Evolutionary conservation across 441 rosid genomes (phyloP).

Genomic region (Dalechampia spathulata): DNA sequence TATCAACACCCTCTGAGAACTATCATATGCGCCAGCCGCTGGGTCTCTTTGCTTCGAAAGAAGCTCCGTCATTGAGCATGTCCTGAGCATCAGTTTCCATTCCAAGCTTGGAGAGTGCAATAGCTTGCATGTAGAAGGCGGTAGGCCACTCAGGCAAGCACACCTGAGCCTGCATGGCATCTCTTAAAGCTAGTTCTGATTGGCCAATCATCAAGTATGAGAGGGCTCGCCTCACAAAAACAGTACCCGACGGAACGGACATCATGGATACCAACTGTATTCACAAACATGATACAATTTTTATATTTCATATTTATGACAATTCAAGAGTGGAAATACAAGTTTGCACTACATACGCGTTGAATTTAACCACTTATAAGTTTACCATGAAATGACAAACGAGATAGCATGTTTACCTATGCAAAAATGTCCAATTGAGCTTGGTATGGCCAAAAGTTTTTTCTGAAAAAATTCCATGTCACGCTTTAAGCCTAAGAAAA

Average conservation of each 20-base stretch:
- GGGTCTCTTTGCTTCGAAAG: constrained; percentile 76
- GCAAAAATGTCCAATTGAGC: no score
- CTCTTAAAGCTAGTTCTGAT: constrained; percentile 83
- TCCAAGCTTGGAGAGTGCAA: constrained; percentile 90
- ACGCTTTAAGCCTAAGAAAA: background rate
- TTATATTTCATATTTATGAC: background rate
- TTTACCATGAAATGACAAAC: background rate
- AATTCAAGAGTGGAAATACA: background rate
- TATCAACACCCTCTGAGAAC: background rate
- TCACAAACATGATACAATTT: background rate
- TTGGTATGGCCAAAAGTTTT: background rate
- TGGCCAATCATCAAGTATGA: constrained; percentile 73
- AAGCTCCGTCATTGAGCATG: constrained; percentile 93
- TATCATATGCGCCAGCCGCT: constrained; percentile 34
- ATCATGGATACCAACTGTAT: constrained; percentile 71
- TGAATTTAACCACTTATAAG: no score
- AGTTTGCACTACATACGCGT: no score
- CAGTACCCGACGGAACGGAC: constrained; percentile 82
- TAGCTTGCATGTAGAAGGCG: constrained; percentile 93
- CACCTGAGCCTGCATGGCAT: constrained; percentile 97
- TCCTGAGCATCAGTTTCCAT: constrained; percentile 98
- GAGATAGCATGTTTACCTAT: no score
- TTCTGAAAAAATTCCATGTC: background rate
- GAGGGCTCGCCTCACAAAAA: constrained; percentile 74
- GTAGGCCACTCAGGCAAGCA: constrained; percentile 97